A percentile compares a stretch with the other conserved stretches of the same genome.
Evolutionary conservation across 2,329 filamentous ascomycete genomes (phyloP).

Genomic region (Fusarium compactum): DNA sequence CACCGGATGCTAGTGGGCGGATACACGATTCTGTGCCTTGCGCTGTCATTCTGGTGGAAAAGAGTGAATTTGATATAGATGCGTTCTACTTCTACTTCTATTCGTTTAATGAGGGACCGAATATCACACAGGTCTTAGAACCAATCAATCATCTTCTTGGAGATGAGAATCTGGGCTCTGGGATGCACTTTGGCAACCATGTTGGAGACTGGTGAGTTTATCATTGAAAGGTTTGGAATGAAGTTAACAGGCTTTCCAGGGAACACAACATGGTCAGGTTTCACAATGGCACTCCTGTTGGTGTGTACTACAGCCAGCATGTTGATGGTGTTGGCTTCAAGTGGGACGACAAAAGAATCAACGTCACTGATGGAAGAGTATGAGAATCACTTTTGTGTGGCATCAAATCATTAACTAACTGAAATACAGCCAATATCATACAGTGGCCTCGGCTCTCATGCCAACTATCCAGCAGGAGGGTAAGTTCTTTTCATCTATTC

Average conservation of each 20-base stretch:
- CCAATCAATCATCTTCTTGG: slow-evolving; percentile 43
- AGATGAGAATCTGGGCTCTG: slow-evolving; percentile 18
- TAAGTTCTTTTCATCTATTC: slow-evolving; percentile 6
- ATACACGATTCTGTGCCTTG: slow-evolving; percentile 47
- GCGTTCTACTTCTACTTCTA: slow-evolving; percentile 55
- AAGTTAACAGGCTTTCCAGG: slow-evolving; percentile 19
- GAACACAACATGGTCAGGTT: slow-evolving; percentile 48
- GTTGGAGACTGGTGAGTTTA: slow-evolving; percentile 47
- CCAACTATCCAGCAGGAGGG: slow-evolving; percentile 51
- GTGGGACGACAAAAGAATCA: slow-evolving; percentile 48
- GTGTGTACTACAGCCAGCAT: slow-evolving; percentile 49
- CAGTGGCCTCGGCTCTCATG: slow-evolving; percentile 53
- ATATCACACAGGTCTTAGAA: slow-evolving; percentile 50
- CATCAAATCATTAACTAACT: background rate
- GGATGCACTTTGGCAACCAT: slow-evolving; percentile 50
- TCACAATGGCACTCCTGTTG: slow-evolving; percentile 44
- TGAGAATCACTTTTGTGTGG: background rate
- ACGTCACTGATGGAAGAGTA: slow-evolving; percentile 47
- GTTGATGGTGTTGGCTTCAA: slow-evolving; percentile 41
- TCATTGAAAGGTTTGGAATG: rapidly evolving
- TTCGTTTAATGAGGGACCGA: slow-evolving; percentile 50
- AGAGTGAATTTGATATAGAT: slow-evolving; percentile 44
- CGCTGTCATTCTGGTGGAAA: slow-evolving; percentile 50
- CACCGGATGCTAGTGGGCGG: slow-evolving; percentile 36
- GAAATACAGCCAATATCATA: slow-evolving; percentile 50